These are phyloP conservation scores for Vanrija pseudolonga DNA, from an alignment of 1,284 basidiomycete species.

Conservation along the genomic window DNA sequence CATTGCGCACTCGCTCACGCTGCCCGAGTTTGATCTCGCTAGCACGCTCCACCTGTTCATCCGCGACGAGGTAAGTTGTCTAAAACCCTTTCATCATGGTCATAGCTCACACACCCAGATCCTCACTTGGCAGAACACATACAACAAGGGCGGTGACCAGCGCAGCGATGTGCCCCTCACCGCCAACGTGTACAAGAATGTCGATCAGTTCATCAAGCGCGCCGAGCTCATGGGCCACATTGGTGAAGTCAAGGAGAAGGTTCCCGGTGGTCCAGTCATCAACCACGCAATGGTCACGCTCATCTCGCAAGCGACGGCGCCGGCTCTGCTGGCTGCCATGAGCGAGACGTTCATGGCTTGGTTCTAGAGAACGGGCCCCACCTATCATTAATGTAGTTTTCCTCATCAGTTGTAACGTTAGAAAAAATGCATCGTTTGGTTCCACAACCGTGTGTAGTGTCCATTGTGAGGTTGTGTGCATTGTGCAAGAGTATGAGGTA, in stretches of 20 bases:
- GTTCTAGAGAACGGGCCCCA: slow-evolving; percentile 56
- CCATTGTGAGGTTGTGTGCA: too few relatives aligned
- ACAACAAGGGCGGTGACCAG: slow-evolving; percentile 40
- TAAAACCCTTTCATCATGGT: too few relatives aligned
- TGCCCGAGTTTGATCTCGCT: slow-evolving; percentile 72
- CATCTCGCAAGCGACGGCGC: slow-evolving; percentile 61
- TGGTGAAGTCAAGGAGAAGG: slow-evolving; percentile 67
- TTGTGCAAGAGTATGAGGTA: neutral
- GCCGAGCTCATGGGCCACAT: slow-evolving; percentile 45
- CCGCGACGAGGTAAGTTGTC: slow-evolving; percentile 75
- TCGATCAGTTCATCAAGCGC: slow-evolving; percentile 66
- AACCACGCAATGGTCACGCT: slow-evolving; percentile 80
- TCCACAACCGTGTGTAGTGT: too few relatives aligned
- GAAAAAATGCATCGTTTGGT: too few relatives aligned
- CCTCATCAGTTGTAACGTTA: neutral
- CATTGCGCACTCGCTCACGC: slow-evolving; percentile 82
- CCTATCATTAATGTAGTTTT: too few relatives aligned
- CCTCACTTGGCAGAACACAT: slow-evolving; percentile 48
- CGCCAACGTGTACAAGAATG: slow-evolving; percentile 66
- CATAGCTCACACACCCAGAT: slow-evolving; percentile 14
- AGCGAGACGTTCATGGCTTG: slow-evolving; percentile 76
- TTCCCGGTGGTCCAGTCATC: slow-evolving; percentile 55
- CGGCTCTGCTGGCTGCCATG: slow-evolving; percentile 50
- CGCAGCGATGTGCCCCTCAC: slow-evolving; percentile 61
- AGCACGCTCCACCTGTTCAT: slow-evolving; percentile 59